Base-by-base conservation (phyloP, 176 grass and related monocot genomes). In the Pontederia crassipes region DNA sequence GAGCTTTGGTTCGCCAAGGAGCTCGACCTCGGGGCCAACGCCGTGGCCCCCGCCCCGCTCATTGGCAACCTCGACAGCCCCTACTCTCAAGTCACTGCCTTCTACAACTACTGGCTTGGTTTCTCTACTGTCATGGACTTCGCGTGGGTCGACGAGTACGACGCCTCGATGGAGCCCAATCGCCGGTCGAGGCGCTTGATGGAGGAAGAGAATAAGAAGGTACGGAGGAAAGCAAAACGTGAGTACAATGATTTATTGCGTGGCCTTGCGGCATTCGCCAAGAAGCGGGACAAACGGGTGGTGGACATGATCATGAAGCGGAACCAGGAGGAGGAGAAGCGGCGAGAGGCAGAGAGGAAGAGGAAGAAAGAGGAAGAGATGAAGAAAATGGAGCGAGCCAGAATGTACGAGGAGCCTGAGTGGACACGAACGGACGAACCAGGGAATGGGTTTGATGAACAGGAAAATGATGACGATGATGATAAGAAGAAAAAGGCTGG, bases 121-220 rank as follows among this genome's bases (percentile, higher is more conserved):
- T 97, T 97, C 29, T 76, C 66, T 59, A 83, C 84, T 2, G 81
- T 85, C 8, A 87, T 97, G 81, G 92, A 97, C 67, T 97, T 97
- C 12, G 84, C 78, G 6, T 97, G 92, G 92, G 87, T 76, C 10
- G 87, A 83, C 2, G 81, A 97, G 81, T 97, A 89, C 65, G 81
- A 97, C 9, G 64, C 83, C 0, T 32, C 76, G 0, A 55, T 74
- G 0, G 92, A 87, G 4, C 72, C 85, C 57, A 97, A 78, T 26
- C 78, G 92, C 15, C 82, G 84, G n/a, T 59, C 85, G 6, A 69
- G 87, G 46, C 72, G 92, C 76, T 52, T 81, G 46, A 96, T 96
- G 91, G 91, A 96, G 65, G 91, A 96, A 55, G 91, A 97, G 46
- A 97, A 97, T 54, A 91, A 88, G 76, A 97, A 97, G 77, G 51